Base-by-base conservation (phyloP, 106 monocot genomes). In the Narthecium ossifragum region DNA sequence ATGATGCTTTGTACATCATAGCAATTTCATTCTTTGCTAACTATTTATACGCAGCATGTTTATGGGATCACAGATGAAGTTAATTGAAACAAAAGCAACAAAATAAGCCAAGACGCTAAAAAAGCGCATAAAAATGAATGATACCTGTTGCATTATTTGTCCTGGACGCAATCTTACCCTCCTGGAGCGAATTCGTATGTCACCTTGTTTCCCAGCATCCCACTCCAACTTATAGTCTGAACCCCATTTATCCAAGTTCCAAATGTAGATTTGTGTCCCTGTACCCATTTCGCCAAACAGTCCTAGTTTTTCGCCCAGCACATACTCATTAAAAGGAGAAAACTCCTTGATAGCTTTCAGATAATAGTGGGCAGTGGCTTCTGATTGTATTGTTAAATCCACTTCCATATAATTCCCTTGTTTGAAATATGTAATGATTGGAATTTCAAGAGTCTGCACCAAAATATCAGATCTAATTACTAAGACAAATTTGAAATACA, bases 231-330 rank as follows among this genome's bases (percentile, higher is more conserved):
- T 68, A 53, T 76, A 85, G 51, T 75, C 55, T 20, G 78, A 67
- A 32, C 90, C 76, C 90, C 90, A 90, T 50, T 76, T 57, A 43
- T 90, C 90, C 34, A 90, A 71, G 60, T 90, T 90, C 90, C 90
- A 90, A 51, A 90, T 79, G 45, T 75, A 90, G 21, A 90, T 85
- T 53, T 90, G 90, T 22, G 90, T 85, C 31, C 90, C 90, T n/a
- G 78, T 82, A 43, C 78, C 78, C 14, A 21, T 20, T 41, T 65
- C 70, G 32, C 90, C 82, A 66, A 85, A 90, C 18, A 57, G n/a
- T 14, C 76, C 75, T 13, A 85, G 39, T 57, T 74, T 79, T 37
- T 90, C 76, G 11, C 90, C 90, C 51, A 90, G 58, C 26, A 82
- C 68, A 64, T 85, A 90, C 46, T 90, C 90, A 65, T 90, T 90